phyloP scores from a whole-genome alignment of 2,329 filamentous ascomycete genomes.

The Cladophialophora bantiana region DNA sequence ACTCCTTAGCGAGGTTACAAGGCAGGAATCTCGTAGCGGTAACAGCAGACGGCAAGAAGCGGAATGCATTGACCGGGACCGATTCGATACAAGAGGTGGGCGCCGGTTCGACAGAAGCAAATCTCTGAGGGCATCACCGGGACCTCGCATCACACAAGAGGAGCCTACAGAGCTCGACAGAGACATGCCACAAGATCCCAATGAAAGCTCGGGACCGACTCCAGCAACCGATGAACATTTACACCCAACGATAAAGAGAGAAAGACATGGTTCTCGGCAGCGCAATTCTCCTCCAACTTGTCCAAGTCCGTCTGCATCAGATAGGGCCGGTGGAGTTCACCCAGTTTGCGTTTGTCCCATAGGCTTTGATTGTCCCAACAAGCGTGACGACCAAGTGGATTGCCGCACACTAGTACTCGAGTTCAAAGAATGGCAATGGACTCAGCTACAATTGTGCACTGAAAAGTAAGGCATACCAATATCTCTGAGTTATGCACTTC shows the following conservation, averaged over 20 bases:
- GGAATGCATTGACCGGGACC: neutral
- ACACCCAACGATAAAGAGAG: neutral
- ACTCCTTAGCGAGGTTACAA: neutral
- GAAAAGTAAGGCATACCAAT: constrained; percentile 21
- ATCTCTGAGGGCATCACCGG: neutral
- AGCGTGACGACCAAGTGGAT: constrained; percentile 24
- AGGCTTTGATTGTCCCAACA: constrained; percentile 22
- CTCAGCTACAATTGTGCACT: constrained; percentile 5
- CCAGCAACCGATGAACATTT: neutral
- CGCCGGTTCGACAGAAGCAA: neutral
- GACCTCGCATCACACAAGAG: neutral
- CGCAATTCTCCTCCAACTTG: neutral
- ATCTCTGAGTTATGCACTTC: neutral
- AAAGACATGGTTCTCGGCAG: neutral
- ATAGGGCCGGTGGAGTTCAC: neutral
- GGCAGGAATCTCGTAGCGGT: neutral
- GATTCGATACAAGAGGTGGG: neutral
- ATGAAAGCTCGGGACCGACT: neutral
- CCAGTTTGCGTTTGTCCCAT: constrained; percentile 33
- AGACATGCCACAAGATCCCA: neutral
- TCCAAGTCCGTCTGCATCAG: neutral
- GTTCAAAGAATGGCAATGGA: constrained; percentile 19
- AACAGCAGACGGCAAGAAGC: neutral
- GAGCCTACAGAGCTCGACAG: neutral
- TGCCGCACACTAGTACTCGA: constrained; percentile 35